Base-by-base conservation (phyloP, 768 basidiomycete genomes). In the Boletus reticuloceps region DNA sequence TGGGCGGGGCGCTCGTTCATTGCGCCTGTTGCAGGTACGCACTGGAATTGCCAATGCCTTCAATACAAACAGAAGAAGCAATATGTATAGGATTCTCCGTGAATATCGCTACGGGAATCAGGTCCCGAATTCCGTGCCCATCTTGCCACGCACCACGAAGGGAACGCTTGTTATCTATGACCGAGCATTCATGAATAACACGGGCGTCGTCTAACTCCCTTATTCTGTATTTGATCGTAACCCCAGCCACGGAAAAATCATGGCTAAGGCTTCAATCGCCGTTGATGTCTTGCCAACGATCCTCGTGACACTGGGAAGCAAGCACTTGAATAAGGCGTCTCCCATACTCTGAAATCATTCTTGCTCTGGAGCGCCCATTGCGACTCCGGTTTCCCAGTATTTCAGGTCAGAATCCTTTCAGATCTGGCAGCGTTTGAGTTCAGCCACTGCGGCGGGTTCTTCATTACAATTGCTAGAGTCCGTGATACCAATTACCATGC, bases 251-350 rank as follows among this genome's bases (percentile, higher is more conserved):
- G 29, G 3, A 16, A 22, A 19, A 25, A 14, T 27, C 43, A 25
- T 19, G 13, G 40, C 34, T 5, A 16, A 6, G 17, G 16, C 19
- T 7, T 37, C 17, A 48, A 16, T 47, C 25, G 20, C 52, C 51
- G 42, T 31, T 20, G 36, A 47, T 29, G 36, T 50, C 59, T 39
- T 56, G 53, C n/a, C 53, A 17, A 46, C 22, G 47, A 38, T 32
- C n/a, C 39, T 13, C 19, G 46, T 46, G 59, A 59, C 46, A 46
- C 32, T 47, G 47, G 7, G 53, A 61, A 59, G 59, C 9, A 13
- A 11, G 17, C n/a, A 5, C 11, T 14, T 25, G 5, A 13, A 12
- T 32, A 32, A 47, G 38, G 20, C 29, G 13, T 22, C 38, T 22
- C 20, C 27, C 13, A 32, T 46, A 13, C 32, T 31, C 29, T 17